These are phyloP conservation scores for Heimioporus sp. DNA, from an alignment of 768 basidiomycete species.

Conservation along the genomic window DNA sequence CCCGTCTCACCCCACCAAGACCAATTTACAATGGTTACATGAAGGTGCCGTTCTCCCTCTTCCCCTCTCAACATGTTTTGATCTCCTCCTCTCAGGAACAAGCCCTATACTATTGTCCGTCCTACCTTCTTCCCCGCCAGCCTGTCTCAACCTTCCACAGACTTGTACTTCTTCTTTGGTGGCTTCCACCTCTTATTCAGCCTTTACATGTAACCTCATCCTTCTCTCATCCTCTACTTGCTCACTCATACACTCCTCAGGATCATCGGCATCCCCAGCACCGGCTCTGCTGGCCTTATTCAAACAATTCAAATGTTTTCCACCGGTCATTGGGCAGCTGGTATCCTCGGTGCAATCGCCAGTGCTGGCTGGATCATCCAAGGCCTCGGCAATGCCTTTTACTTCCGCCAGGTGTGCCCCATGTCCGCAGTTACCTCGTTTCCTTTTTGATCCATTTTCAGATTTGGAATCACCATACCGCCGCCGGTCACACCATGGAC, in stretches of 20 bases:
- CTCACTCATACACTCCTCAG: slow-evolving; percentile 40
- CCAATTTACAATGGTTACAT: slow-evolving; percentile 98
- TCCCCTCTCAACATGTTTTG: slow-evolving; percentile 25
- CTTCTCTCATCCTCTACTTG: slow-evolving; percentile 1
- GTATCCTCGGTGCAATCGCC: slow-evolving; percentile 75
- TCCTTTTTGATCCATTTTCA: slow-evolving; percentile 26
- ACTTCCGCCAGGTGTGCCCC: slow-evolving; percentile 67
- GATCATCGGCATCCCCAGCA: slow-evolving; percentile 94
- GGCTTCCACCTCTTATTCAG: slow-evolving; percentile 95
- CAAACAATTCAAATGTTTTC: slow-evolving; percentile 85
- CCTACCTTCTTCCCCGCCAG: slow-evolving; percentile 5
- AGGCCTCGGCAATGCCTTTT: slow-evolving; percentile 75
- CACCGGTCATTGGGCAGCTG: slow-evolving; percentile 71
- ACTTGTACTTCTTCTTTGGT: slow-evolving; percentile 95
- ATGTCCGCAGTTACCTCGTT: slow-evolving; percentile 10
- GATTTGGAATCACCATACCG: slow-evolving; percentile 77
- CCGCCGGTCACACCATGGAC: slow-evolving; percentile 85
- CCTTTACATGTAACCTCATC: slow-evolving; percentile 73
- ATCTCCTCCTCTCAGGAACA: slow-evolving; percentile 62
- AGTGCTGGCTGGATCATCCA: slow-evolving; percentile 89
- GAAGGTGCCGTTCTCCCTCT: slow-evolving; percentile 56
- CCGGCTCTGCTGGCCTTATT: slow-evolving; percentile 93
- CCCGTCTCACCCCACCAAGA: slow-evolving; percentile 37
- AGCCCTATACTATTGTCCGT: slow-evolving; percentile 88
- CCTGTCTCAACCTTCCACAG: slow-evolving; percentile 39